A percentile compares a stretch with the other conserved stretches of the same genome.
Conservation (phyloP, 2,329 filamentous ascomycete genomes). For the Pseudocercospora crystallina region DNA sequence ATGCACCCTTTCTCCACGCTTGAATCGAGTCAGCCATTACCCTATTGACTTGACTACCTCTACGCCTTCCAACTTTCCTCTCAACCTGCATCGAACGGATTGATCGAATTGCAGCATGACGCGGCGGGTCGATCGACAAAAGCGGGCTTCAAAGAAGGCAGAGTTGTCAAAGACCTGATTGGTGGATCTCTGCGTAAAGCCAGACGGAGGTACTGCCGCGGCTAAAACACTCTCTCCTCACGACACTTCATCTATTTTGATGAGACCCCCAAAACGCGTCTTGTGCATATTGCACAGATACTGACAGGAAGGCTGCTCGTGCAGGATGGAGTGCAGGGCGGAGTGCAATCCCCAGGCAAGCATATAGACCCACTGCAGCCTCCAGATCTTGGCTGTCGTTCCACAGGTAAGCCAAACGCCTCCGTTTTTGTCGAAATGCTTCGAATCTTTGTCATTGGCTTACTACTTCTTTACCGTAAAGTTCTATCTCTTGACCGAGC, state of each 20-base stretch:
- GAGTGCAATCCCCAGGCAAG: not conserved
- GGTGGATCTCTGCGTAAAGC: conserved; percentile 1
- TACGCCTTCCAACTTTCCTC: too few species aligned
- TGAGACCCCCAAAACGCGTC: too few species aligned
- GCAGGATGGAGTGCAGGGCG: not conserved
- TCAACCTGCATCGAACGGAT: too few species aligned
- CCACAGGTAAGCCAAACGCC: not conserved
- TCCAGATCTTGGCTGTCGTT: conserved; percentile 2
- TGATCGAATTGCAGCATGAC: too few species aligned
- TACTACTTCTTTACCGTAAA: not conserved
- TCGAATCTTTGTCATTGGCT: not conserved
- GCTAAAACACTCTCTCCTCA: conserved; percentile 1
- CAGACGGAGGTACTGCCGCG: not conserved
- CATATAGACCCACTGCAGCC: not conserved
- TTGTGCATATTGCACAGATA: too few species aligned
- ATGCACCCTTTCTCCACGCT: too few species aligned
- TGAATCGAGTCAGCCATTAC: too few species aligned
- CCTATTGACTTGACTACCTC: too few species aligned
- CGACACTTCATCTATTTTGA: not conserved
- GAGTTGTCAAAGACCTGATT: too few species aligned
- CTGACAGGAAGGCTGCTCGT: not conserved
- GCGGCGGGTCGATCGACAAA: too few species aligned
- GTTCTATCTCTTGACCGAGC: conserved; percentile 7
- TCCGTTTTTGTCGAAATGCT: conserved; percentile 4
- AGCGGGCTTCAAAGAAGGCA: too few species aligned